Evolutionary conservation across 352 stramenopile species (phyloP), one percentile per base, ranked within the genome.

Genomic region (Phytophthora melonis): DNA sequence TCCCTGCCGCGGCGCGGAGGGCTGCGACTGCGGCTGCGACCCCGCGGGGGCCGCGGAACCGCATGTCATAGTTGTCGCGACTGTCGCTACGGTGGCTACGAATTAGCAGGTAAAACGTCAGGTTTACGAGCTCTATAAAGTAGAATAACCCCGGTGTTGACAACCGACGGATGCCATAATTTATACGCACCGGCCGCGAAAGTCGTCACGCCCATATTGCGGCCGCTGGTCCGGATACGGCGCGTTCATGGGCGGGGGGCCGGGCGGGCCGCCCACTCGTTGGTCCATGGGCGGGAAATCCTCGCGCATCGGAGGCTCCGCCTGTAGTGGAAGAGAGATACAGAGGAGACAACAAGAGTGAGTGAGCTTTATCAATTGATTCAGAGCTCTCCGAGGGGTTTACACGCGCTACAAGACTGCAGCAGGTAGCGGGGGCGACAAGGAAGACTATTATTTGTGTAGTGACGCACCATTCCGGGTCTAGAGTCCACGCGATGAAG

Each of bases 251-350:
- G 74, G 68, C 7, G 63, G 45, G 32, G 76, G 75, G 36, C 77
- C 63, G 36, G 57, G 57, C 10, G 30, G 56, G 1, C 34, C 56
- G 18, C 54, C 49, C 16, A 68, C 74, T 53, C 78, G 78, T 54
- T 79, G 76, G 63, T 84, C 73, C 59, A 81, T 73, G 21, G 76
- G 73, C 32, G 70, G 55, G 71, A 81, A 86, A 9, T 89, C 82
- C 55, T 87, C 75, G 43, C 79, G 82, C 66, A 83, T 82, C 27
- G 79, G 72, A 34, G 68, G 74, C 50, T 82, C 79, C 55, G 71
- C 73, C 75, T 84, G 65, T 3, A 34, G 13, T 56, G 2, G 11
- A 16, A 18, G 34, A 57, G 18, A 47, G 47, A 53, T 32, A 54
- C 18, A 30, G 64, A 36, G 63, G 18, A 54, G 41, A 18, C 47